Conservation (phyloP, 805 yeast genomes). For the Saccharomycopsis selenospora region DNA sequence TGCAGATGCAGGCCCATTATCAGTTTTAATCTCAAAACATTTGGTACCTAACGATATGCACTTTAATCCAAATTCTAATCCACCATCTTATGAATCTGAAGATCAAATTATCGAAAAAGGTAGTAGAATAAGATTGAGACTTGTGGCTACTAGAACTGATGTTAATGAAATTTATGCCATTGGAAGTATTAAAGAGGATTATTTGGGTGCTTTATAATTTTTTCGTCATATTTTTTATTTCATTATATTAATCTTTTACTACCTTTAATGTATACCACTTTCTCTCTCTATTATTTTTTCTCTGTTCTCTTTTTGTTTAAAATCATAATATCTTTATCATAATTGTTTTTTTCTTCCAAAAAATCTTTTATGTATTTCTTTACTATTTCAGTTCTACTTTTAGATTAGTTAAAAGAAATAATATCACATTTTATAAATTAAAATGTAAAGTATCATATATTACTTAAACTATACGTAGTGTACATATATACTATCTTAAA, state of each 20-base stretch:
- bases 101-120: conserved; percentile 95
- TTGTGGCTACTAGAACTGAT: conserved; percentile 95
- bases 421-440: no score
- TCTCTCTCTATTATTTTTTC: no score
- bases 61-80: conserved; percentile 91
- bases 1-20: conserved; percentile 95
- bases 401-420: no score
- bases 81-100: conserved; percentile 95
- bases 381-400: no score
- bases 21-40: conserved; percentile 91
- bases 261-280: no score
- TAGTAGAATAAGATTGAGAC: conserved; percentile 85
- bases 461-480: no score
- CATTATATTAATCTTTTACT: not conserved
- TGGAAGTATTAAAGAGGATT: conserved; percentile 97
- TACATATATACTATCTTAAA: no score
- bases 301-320: not conserved
- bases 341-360: not conserved
- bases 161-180: conserved; percentile 96
- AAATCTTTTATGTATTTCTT: no score
- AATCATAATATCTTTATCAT: no score
- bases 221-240: no score
- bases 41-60: conserved; percentile 90
- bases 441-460: conserved; percentile 1
- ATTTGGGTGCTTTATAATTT: conserved; percentile 73